Evolutionary conservation across 495 filamentous ascomycete genomes (phyloP).

Genomic region (Penicillium odoratum): DNA sequence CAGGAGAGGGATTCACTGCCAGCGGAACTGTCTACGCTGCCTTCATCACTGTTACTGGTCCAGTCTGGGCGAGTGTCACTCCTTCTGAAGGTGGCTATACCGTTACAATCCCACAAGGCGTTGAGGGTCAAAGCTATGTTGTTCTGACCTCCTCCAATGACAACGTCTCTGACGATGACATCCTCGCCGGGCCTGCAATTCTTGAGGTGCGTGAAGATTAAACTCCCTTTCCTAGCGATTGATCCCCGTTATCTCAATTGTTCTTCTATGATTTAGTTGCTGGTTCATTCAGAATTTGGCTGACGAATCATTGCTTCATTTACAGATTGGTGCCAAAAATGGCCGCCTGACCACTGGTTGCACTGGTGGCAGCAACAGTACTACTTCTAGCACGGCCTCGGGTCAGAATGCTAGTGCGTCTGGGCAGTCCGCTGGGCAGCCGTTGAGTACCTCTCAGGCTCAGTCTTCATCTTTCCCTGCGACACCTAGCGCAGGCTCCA

Average conservation of each 20-base stretch:
- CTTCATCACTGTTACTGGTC: constrained; percentile 42
- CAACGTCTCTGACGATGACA: constrained; percentile 23
- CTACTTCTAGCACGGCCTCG: background rate
- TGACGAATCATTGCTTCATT: background rate
- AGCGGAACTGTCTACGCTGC: constrained; percentile 21
- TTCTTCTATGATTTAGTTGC: no score
- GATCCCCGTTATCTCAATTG: no score
- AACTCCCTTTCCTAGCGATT: background rate
- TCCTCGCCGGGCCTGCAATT: constrained; percentile 36
- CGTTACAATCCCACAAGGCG: constrained; percentile 35
- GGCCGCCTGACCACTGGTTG: background rate
- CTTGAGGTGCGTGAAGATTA: constrained; percentile 28
- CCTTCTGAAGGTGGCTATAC: constrained; percentile 20
- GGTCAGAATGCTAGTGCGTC: background rate
- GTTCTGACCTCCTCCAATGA: constrained; percentile 31
- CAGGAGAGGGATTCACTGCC: constrained; percentile 13
- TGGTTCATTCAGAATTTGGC: background rate
- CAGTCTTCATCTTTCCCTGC: background rate
- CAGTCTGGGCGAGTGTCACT: constrained; percentile 32
- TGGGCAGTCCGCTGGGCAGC: background rate
- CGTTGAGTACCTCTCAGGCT: background rate
- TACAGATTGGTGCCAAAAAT: background rate
- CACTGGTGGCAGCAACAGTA: background rate
- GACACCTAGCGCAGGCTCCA: background rate
- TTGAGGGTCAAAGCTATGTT: constrained; percentile 39